Base-by-base conservation (phyloP, 768 basidiomycete species). In the Boletus insuetus region DNA sequence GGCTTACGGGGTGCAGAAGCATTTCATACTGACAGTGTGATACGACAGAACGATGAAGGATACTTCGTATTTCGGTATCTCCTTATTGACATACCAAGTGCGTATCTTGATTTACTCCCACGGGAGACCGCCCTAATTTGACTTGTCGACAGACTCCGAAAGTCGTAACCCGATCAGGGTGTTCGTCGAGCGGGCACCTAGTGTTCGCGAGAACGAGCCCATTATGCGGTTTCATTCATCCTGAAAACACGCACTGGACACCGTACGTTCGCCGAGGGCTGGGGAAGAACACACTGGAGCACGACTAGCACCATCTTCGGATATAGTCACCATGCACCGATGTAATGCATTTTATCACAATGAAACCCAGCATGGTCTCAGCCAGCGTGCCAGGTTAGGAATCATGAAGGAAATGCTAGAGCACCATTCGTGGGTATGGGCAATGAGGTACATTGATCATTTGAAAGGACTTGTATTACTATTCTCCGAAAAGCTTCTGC, bases 401-500 rank as follows among this genome's bases (percentile, higher is more conserved):
- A 50, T 37, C 44, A 60, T 55, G 48, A 50, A 48, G 49, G 37
- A 45, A 43, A 53, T 34, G 47, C 40, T 34, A 57, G 49, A 53
- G 47, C 38, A 42, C 47, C 55, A 54, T 48, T 47, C 3, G 54
- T 39, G 38, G 51, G 43, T 31, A 24, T 53, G 50, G 54, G 35
- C 39, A 49, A 64, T 51, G 60, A 55, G 53, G 41, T 53, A 51
- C 55, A 59, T 40, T 47, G 35, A 58, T 53, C 32, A 54, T 58
- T 51, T 56, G 47, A 53, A 44, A 46, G 38, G 51, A 54, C 47
- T 40, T 56, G 64, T 29, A 29, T 29, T 31, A 62, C 75, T 80
- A 92, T 76, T 98, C 96, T 66, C 94, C 96, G 64, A 94, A 89
- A 29, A 98, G 80, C 74, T 93, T 99, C 81, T 96, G 94, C 16